Conservation (phyloP, 2,329 filamentous ascomycete species). For the Epichloe gansuensis region DNA sequence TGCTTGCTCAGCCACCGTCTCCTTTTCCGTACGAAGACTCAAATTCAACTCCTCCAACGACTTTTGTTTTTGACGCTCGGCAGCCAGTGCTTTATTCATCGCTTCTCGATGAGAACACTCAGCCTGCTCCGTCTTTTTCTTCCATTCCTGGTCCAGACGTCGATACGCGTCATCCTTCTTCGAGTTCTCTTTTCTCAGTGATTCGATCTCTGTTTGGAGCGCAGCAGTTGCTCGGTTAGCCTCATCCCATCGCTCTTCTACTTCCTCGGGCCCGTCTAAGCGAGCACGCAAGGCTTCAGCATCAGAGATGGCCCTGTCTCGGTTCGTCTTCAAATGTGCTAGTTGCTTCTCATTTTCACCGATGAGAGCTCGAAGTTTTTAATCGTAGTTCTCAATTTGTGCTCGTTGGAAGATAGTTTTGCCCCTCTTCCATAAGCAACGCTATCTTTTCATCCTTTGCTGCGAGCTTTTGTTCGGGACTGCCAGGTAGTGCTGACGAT, state of each 20-base stretch:
- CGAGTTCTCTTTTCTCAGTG: slow-evolving; percentile 37
- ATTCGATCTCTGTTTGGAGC: slow-evolving; percentile 26
- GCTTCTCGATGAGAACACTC: slow-evolving; percentile 54
- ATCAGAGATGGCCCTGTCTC: slow-evolving; percentile 46
- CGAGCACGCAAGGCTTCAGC: slow-evolving; percentile 32
- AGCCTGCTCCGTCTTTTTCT: slow-evolving; percentile 51
- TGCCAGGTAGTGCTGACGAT: slow-evolving; percentile 49
- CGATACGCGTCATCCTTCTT: slow-evolving; percentile 52
- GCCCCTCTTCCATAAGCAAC: slow-evolving; percentile 81
- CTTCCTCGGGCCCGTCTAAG: slow-evolving; percentile 36
- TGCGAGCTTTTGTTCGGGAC: slow-evolving; percentile 64
- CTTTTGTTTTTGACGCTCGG: slow-evolving; percentile 45
- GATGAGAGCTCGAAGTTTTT: slow-evolving; percentile 65
- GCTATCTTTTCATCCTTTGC: slow-evolving; percentile 89
- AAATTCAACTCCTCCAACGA: slow-evolving; percentile 45
- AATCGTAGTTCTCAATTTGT: slow-evolving; percentile 71
- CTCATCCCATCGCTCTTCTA: slow-evolving; percentile 41
- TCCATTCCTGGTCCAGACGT: slow-evolving; percentile 58
- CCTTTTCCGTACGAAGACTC: slow-evolving; percentile 68
- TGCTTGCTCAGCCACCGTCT: slow-evolving; percentile 57
- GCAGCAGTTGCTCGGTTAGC: slow-evolving; percentile 42
- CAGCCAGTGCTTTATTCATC: slow-evolving; percentile 54
- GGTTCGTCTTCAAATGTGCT: slow-evolving; percentile 44
- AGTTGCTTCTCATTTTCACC: slow-evolving; percentile 53
- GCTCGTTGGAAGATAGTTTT: slow-evolving; percentile 72